Evolutionary conservation across 2,329 filamentous ascomycete genomes (phyloP), one percentile per base, ranked within the genome.

Genomic region (Fusarium gaditjirri): DNA sequence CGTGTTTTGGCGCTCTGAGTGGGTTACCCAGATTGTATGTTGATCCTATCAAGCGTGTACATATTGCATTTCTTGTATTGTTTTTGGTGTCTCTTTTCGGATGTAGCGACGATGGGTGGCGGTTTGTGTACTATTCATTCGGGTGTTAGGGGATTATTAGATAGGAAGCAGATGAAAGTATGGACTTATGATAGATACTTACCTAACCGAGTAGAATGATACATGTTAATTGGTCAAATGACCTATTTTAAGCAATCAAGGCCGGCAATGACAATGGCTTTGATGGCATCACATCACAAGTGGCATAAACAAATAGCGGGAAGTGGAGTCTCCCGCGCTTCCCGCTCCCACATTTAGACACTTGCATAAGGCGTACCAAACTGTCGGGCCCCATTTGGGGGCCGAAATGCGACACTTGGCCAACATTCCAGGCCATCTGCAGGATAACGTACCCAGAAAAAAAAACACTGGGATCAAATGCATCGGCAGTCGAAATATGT

Each of bases 361-460:
- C 59, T 52, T 69, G 59, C 66, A 65, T 69, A 64, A 69, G 52
- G 57, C 43, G 47, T 59, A 65, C 65, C 66, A 17, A 31, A 65
- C 13, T 69, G 58, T 36, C 52, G 67, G 67, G 59, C 55, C 38
- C 42, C 1, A n/a, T 69, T 58, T 58, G 64, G 63, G 64, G 50
- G 57, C 29, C 64, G 43, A 58, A 65, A 58, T 35, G 49, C 44
- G 43, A 70, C 55, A 66, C 56, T 35, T 55, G 57, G 68, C 44
- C 56, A 61, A n/a, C 55, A 57, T 52, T 58, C 50, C 42, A 42
- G 52, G 52, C 56, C 68, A 23, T 54, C 41, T 66, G 56, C 49
- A 61, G 49, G 52, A 66, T 27, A 70, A 54, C 35, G 61, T 50
- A 56, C 44, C 60, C 62, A 67, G 31, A 58, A 44, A 62, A 62